Evolutionary conservation across 2,329 filamentous ascomycete genomes (phyloP).

Genomic region (Colletotrichum eremochloae): DNA sequence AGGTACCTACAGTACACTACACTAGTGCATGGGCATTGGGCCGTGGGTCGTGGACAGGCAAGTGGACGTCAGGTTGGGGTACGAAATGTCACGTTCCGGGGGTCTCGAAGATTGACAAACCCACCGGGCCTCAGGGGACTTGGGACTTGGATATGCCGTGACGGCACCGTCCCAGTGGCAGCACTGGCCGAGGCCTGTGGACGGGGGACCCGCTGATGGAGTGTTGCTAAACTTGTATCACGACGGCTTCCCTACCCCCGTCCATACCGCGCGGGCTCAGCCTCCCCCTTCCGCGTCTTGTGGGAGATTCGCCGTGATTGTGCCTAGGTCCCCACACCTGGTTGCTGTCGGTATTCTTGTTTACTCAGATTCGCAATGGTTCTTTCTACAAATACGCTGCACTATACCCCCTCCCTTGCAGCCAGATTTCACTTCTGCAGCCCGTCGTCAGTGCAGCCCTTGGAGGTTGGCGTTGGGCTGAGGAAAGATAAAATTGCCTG

Average conservation of each 20-base stretch:
- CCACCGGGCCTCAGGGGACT: slow-evolving; percentile 8
- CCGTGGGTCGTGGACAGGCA: background rate
- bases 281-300: slow-evolving; percentile 28
- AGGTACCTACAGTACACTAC: background rate
- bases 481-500: background rate
- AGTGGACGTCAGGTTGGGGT: slow-evolving; percentile 17
- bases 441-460: background rate
- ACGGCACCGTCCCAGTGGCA: background rate
- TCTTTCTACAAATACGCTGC: background rate
- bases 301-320: background rate
- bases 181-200: background rate
- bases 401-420: slow-evolving; percentile 9
- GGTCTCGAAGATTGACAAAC: slow-evolving; percentile 21
- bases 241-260: slow-evolving; percentile 3
- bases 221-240: slow-evolving; percentile 40
- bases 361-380: background rate
- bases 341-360: background rate
- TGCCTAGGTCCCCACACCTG: slow-evolving; percentile 12
- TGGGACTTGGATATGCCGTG: background rate
- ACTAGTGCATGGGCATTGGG: background rate
- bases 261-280: slow-evolving; percentile 22
- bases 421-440: slow-evolving; percentile 3
- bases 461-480: slow-evolving; percentile 15
- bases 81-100: slow-evolving; percentile 7
- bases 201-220: slow-evolving; percentile 20